Evolutionary conservation across 179 eudicot genomes (phyloP).

Genomic region (Heliamphora ciliata): DNA sequence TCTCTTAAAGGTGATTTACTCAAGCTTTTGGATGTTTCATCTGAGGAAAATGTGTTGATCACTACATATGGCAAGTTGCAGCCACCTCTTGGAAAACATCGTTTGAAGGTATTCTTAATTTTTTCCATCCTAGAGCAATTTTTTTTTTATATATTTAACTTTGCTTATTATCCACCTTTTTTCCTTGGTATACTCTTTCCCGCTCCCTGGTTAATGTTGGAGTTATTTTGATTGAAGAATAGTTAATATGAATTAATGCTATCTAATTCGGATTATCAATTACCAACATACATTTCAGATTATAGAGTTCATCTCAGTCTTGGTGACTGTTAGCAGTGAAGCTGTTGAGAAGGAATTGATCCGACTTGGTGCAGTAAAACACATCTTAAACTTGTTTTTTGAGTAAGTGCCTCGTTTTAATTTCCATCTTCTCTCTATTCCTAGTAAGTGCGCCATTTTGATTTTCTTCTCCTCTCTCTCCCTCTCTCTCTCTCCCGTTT

Average conservation of each 20-base stretch:
- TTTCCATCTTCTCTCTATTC: slow-evolving; percentile 8
- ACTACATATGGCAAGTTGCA: slow-evolving; percentile 94
- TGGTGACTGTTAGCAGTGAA: slow-evolving; percentile 63
- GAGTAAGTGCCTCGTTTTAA: slow-evolving; percentile 43
- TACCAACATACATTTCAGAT: slow-evolving; percentile 44
- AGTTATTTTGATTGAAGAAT: neutral
- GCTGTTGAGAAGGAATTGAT: slow-evolving; percentile 85
- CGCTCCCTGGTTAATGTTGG: neutral
- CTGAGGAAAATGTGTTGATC: slow-evolving; percentile 49
- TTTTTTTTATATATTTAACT: neutral
- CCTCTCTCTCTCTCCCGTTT: neutral
- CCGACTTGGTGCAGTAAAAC: slow-evolving; percentile 69
- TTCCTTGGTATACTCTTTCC: neutral
- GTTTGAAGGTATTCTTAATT: slow-evolving; percentile 57
- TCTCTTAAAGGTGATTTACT: slow-evolving; percentile 56
- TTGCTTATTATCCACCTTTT: neutral
- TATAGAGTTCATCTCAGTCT: slow-evolving; percentile 82
- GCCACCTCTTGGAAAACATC: slow-evolving; percentile 92
- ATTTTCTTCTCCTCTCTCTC: too few relatives aligned
- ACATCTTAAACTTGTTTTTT: slow-evolving; percentile 66
- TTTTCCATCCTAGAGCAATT: neutral
- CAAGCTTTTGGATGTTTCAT: slow-evolving; percentile 68
- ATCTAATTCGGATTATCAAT: neutral
- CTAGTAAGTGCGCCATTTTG: neutral
- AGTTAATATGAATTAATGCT: neutral